These are phyloP conservation scores for Malus hybrid DNA, from an alignment of 331 rosid species.

Conservation along the genomic window DNA sequence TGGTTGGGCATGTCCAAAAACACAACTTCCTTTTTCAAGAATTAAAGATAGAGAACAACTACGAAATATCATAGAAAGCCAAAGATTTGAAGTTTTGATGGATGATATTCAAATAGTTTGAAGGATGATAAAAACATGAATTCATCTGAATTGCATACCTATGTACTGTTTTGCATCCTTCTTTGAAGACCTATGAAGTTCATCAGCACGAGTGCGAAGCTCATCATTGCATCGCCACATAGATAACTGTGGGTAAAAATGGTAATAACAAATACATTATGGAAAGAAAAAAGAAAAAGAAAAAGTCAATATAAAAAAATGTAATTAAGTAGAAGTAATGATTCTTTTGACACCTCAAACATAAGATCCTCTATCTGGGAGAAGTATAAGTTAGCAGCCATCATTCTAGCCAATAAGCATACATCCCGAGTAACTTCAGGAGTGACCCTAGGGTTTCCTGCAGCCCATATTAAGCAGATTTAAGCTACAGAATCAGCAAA, in stretches of 20 bases:
- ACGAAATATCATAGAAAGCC: neutral
- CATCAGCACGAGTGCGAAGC: conserved; percentile 73
- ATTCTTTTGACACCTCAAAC: conserved; percentile 74
- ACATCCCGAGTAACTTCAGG: conserved; percentile 99
- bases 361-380: conserved; percentile 99
- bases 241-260: conserved; percentile 51
- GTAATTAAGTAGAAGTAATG: neutral
- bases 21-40: neutral
- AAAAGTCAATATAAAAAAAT: neutral
- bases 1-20: neutral
- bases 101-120: neutral
- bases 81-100: neutral
- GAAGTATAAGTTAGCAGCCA: conserved; percentile 98
- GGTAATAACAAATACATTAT: neutral
- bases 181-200: conserved; percentile 67
- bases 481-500: conserved; percentile 7
- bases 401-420: conserved; percentile 98
- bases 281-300: neutral
- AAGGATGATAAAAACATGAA: neutral
- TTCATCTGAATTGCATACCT: conserved; percentile 37
- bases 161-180: conserved; percentile 92
- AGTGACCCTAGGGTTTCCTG: conserved; percentile 98
- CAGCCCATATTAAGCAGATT: conserved; percentile 19
- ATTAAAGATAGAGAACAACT: neutral
- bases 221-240: conserved; percentile 99